Evolutionary conservation across 179 eudicot species (phyloP).

Genomic region (Beta macrorhiza): DNA sequence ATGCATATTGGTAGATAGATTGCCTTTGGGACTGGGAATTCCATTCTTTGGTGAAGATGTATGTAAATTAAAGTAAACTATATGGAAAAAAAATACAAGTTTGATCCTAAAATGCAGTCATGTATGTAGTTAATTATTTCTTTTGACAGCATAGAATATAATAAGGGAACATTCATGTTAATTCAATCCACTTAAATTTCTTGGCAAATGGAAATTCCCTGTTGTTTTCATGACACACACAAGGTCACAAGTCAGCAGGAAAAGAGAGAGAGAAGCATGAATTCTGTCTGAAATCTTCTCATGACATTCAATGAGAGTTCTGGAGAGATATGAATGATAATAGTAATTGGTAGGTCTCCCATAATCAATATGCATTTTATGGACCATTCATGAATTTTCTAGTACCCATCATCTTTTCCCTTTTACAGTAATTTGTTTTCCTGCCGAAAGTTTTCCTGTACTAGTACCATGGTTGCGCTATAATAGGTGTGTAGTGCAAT

Average conservation of each 20-base stretch:
- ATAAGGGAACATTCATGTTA: background rate
- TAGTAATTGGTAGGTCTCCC: background rate
- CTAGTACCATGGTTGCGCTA: too few relatives aligned
- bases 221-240: background rate
- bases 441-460: too few relatives aligned
- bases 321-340: background rate
- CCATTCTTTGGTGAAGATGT: too few relatives aligned
- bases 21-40: too few relatives aligned
- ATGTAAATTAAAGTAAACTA: too few relatives aligned
- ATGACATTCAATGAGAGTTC: background rate
- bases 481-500: too few relatives aligned
- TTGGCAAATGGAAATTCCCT: background rate
- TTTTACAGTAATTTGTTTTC: too few relatives aligned
- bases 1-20: too few relatives aligned
- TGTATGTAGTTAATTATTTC: background rate
- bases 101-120: background rate
- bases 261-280: background rate
- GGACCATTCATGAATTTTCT: background rate
- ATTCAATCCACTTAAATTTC: background rate
- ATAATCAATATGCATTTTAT: background rate
- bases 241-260: background rate
- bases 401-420: background rate
- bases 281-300: conserved; percentile 1
- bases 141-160: too few relatives aligned
- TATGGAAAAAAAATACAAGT: too few relatives aligned